phyloP scores from a whole-genome alignment of 2,329 filamentous ascomycete species.

The Tolypocladium paradoxum region DNA sequence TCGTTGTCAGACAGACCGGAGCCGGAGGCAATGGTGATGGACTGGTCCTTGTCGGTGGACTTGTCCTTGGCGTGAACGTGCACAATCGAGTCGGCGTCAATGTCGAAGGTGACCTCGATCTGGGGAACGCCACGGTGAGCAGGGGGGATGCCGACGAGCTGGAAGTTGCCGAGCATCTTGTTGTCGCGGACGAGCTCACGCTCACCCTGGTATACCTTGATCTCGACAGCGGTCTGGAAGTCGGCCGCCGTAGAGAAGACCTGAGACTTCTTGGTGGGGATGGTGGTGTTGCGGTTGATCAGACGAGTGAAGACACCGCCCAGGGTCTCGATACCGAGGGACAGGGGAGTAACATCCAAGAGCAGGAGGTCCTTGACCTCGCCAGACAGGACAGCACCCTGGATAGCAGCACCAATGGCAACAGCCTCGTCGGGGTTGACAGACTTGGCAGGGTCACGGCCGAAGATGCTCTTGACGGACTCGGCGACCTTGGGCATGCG shows the following conservation, averaged over 20 bases:
- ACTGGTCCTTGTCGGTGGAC: constrained; percentile 99
- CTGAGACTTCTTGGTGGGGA: constrained; percentile 98
- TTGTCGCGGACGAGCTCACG: constrained; percentile 98
- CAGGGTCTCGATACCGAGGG: constrained; percentile 95
- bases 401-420: constrained; percentile 92
- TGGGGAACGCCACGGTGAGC: constrained; percentile 94
- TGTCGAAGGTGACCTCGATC: constrained; percentile 97
- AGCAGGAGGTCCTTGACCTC: constrained; percentile 94
- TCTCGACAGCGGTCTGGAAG: constrained; percentile 97
- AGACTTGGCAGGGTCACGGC: constrained; percentile 91
- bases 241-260: constrained; percentile 95
- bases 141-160: constrained; percentile 92
- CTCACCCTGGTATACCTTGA: constrained; percentile 99
- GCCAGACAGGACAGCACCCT: constrained; percentile 92
- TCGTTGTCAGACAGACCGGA: constrained; percentile 91
- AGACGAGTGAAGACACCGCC: constrained; percentile 95
- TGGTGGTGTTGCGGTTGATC: constrained; percentile 99
- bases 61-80: constrained; percentile 98
- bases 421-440: constrained; percentile 98
- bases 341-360: constrained; percentile 90
- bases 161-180: constrained; percentile 98
- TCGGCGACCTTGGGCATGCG: constrained; percentile 98
- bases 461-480: constrained; percentile 94
- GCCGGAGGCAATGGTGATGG: constrained; percentile 95
- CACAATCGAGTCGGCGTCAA: constrained; percentile 95